phyloP scores from a whole-genome alignment of 2,329 filamentous ascomycete genomes.

The Fusarium haematococcum region DNA sequence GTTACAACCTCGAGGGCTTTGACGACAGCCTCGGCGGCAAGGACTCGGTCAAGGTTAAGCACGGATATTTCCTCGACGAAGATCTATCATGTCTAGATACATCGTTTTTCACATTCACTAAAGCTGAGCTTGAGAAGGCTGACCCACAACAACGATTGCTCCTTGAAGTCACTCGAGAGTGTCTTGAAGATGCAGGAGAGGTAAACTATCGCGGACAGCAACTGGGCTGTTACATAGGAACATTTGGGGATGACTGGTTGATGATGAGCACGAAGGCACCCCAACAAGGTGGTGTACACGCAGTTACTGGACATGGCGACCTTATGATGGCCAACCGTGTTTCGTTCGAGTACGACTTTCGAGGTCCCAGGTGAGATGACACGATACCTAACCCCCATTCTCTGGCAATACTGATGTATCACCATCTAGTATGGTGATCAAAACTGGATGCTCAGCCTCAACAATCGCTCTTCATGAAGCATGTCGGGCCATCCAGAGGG shows the following conservation, averaged over 20 bases:
- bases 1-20: slow-evolving; percentile 11
- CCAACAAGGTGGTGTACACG: not conserved
- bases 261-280: slow-evolving; percentile 1
- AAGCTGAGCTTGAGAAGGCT: not conserved
- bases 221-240: slow-evolving; percentile 10
- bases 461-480: slow-evolving; percentile 2
- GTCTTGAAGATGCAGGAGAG: slow-evolving; percentile 8
- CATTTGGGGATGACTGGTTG: slow-evolving; percentile 8
- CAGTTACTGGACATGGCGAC: not conserved
- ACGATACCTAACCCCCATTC: not conserved
- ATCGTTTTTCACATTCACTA: slow-evolving; percentile 1
- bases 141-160: slow-evolving; percentile 17
- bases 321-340: slow-evolving; percentile 17
- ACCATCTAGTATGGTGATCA: not conserved
- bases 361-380: not conserved
- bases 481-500: not conserved
- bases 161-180: not conserved
- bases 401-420: not conserved
- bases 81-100: slow-evolving; percentile 7
- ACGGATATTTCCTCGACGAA: slow-evolving; percentile 10
- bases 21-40: slow-evolving; percentile 1
- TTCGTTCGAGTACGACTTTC: slow-evolving; percentile 9
- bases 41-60: not conserved
- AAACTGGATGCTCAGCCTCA: slow-evolving; percentile 1
- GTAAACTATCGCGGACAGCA: not conserved